A percentile compares a stretch with the other conserved stretches of the same genome.
Conservation (phyloP, 192 early-diverging fungal genomes). For the Geosiphon pyriformis region DNA sequence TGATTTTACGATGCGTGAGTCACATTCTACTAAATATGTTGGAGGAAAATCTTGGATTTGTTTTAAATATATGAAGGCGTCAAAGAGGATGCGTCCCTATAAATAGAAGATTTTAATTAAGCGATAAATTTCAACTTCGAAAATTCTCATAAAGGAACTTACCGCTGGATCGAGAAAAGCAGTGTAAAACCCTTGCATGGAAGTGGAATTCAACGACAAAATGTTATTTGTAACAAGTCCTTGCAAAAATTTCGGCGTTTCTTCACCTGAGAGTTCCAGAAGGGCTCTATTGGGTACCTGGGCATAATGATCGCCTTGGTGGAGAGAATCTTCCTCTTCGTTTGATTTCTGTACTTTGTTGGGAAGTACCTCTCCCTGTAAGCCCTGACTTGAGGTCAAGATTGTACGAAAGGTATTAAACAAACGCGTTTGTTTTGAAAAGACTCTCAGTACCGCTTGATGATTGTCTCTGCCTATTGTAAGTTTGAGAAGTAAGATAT, state of each 20-base stretch:
- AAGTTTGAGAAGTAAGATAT: no score
- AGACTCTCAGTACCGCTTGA: no score
- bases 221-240: slow-evolving; percentile 91
- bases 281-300: slow-evolving; percentile 52
- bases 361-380: no score
- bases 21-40: slow-evolving; percentile 72
- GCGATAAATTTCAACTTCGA: background rate
- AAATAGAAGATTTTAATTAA: background rate
- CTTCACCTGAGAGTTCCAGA: slow-evolving; percentile 62
- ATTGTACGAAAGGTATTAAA: no score
- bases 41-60: slow-evolving; percentile 53
- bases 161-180: slow-evolving; percentile 79
- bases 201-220: slow-evolving; percentile 54
- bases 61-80: slow-evolving; percentile 82
- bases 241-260: slow-evolving; percentile 82
- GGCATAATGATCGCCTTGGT: slow-evolving; percentile 34
- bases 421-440: no score
- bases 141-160: slow-evolving; percentile 13
- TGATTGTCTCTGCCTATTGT: no score
- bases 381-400: no score
- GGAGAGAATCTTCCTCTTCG: background rate
- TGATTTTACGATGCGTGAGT: slow-evolving; percentile 43
- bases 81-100: slow-evolving; percentile 82
- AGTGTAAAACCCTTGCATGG: slow-evolving; percentile 72
- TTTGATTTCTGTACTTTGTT: no score